A percentile compares a stretch with the other conserved stretches of the same genome.
phyloP scores from a whole-genome alignment of 2,329 filamentous ascomycete genomes.

The Leptographium wingfieldii region DNA sequence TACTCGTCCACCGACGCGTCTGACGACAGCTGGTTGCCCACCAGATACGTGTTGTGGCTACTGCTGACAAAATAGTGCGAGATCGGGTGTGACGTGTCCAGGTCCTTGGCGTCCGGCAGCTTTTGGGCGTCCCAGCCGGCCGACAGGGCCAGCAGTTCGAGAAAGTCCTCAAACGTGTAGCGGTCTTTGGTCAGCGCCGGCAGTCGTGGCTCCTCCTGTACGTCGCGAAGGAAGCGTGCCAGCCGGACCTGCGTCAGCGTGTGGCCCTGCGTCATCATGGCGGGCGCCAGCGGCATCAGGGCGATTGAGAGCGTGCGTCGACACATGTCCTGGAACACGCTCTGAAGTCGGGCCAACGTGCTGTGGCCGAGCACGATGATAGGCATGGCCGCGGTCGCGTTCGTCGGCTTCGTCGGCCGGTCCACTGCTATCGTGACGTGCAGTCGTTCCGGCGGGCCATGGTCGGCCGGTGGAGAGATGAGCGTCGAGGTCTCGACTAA shows the following conservation, averaged over 20 bases:
- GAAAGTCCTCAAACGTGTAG: constrained; percentile 37
- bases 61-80: constrained; percentile 91
- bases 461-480: constrained; percentile 18
- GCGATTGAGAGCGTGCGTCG: constrained; percentile 17
- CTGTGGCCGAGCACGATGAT: constrained; percentile 32
- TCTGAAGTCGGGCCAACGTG: constrained; percentile 34
- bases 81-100: constrained; percentile 55
- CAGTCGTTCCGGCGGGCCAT: constrained; percentile 1
- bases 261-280: background rate
- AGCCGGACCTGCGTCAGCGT: constrained; percentile 28
- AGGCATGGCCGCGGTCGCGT: constrained; percentile 9
- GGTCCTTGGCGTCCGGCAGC: constrained; percentile 19
- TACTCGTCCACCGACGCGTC: constrained; percentile 69
- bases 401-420: background rate
- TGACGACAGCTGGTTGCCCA: constrained; percentile 73
- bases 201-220: constrained; percentile 31
- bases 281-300: background rate
- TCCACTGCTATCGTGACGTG: constrained; percentile 11
- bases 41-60: constrained; percentile 88
- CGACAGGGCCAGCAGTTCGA: constrained; percentile 32
- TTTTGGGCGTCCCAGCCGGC: constrained; percentile 31
- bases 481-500: constrained; percentile 18
- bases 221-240: constrained; percentile 32
- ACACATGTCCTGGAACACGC: constrained; percentile 33
- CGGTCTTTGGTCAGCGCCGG: constrained; percentile 24